Conservation (phyloP, 208 protist genomes). For the Crithidia expoeki region DNA sequence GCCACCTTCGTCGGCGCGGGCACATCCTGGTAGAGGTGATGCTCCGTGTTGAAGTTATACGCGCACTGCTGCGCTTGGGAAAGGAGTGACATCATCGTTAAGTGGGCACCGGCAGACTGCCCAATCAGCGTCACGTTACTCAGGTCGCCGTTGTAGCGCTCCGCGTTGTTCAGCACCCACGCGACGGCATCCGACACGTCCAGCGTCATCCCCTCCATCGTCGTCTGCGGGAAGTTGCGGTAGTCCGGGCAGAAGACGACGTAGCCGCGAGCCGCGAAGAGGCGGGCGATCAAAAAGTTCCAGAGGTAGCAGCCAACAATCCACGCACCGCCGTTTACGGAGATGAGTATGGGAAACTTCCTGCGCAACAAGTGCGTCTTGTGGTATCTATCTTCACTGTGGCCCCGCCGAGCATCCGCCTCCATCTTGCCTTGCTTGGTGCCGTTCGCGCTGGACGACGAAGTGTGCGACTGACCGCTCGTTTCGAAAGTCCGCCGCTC, state of each 20-base stretch:
- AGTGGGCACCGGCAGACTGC: constrained; percentile 84
- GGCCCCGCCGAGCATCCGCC: neutral
- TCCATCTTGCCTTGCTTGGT: neutral
- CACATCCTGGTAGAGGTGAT: constrained; percentile 32
- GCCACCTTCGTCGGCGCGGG: constrained; percentile 45
- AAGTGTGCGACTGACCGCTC: neutral
- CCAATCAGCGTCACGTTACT: constrained; percentile 78
- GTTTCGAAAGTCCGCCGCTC: constrained; percentile 38
- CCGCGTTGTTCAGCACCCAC: constrained; percentile 87
- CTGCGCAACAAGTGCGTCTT: constrained; percentile 47
- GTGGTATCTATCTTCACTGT: neutral
- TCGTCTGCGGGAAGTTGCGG: constrained; percentile 92
- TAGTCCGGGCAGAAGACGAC: constrained; percentile 93
- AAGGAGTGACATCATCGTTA: constrained; percentile 87
- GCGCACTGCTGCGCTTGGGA: constrained; percentile 80
- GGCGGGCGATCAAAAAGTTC: constrained; percentile 72
- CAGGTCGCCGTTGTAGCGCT: constrained; percentile 87
- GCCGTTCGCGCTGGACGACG: neutral
- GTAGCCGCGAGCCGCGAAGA: constrained; percentile 78
- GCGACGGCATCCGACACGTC: constrained; percentile 87
- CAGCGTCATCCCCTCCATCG: constrained; percentile 89
- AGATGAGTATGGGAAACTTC: constrained; percentile 81
- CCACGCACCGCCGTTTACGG: constrained; percentile 77
- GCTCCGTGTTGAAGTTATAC: constrained; percentile 39
- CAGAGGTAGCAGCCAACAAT: constrained; percentile 88